Evolutionary conservation across 2,329 filamentous ascomycete genomes (phyloP), one percentile per base, ranked within the genome.

Genomic region (Fusarium torreyae): DNA sequence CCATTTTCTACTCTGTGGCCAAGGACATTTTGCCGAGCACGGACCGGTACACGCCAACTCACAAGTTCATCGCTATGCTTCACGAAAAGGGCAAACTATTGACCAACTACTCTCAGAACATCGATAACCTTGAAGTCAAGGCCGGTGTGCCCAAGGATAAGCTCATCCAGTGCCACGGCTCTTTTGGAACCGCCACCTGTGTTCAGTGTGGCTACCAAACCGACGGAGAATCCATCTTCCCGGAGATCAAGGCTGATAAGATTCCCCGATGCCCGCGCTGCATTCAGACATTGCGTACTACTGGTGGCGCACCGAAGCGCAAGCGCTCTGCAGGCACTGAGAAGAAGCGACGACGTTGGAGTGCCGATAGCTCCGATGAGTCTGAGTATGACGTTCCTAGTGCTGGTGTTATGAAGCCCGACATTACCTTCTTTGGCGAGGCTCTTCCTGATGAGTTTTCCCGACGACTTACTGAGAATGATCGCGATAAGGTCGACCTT

Each of bases 21-120:
- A 93, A 93, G 77, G 94, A 97, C 77, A 97, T 98, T 69, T 83
- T 98, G 31, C 94, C 95, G 13, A 88, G 89, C 22, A 90, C 91
- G 15, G 90, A 93, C 70, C 90, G 90, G 74, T 97, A 90, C 83
- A 94, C 95, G 1, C 94, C 95, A 0, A 98, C 96, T 0, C 96
- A 99, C 83, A 91, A 92, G 54, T 99, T 99, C 82, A 97, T 99
- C 76, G 89, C 90, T 34, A 86, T 98, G 73, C 87, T 99, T 36
- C 93, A 99, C 79, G 87, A 95, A 72, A 92, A 94, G 79, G 90
- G 88, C 70, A 97, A 97, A 79, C 87, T 99, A 8, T 87, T 98
- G 63, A 98, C 94, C 42, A 98, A 98, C 81, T 99, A 98, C 83
- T 97, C 96, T 1, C 96, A 99, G 78, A 99, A 99, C 79, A 98